Conservation (phyloP, 768 basidiomycete species). For the Pleurotus pulmonarius region DNA sequence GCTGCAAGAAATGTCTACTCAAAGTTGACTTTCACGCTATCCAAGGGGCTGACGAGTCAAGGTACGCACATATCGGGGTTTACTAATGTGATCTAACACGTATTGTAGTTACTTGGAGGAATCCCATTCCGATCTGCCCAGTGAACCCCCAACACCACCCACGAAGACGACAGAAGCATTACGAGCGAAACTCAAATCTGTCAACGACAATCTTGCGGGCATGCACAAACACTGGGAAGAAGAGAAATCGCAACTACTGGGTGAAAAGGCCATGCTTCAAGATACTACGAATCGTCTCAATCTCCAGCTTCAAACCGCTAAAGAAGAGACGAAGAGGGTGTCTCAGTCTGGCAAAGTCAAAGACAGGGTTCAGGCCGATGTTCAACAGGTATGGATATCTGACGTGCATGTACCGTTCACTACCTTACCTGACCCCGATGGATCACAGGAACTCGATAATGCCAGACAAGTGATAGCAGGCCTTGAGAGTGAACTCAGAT, state of each 20-base stretch:
- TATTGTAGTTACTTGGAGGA: slow-evolving; percentile 48
- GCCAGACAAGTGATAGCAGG: slow-evolving; percentile 63
- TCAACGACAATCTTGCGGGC: slow-evolving; percentile 58
- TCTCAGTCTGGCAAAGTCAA: slow-evolving; percentile 48
- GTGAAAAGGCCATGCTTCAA: slow-evolving; percentile 71
- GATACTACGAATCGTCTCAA: slow-evolving; percentile 68
- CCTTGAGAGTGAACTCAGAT: slow-evolving; percentile 67
- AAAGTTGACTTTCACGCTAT: slow-evolving; percentile 52
- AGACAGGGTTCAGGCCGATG: slow-evolving; percentile 43
- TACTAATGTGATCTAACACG: not conserved
- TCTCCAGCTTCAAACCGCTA: slow-evolving; percentile 51
- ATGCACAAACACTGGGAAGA: slow-evolving; percentile 70
- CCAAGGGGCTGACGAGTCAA: slow-evolving; percentile 51
- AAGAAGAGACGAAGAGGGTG: slow-evolving; percentile 53
- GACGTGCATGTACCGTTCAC: not conserved
- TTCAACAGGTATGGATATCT: slow-evolving; percentile 48
- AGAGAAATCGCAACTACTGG: slow-evolving; percentile 60
- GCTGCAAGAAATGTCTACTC: slow-evolving; percentile 67
- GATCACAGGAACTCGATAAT: slow-evolving; percentile 61
- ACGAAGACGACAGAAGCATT: slow-evolving; percentile 66
- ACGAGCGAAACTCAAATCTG: slow-evolving; percentile 51
- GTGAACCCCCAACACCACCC: slow-evolving; percentile 65
- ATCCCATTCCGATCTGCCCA: slow-evolving; percentile 40
- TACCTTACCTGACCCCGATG: not conserved
- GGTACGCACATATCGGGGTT: slow-evolving; percentile 32